Percentiles rank a stretch among this genome's conserved stretches.
phyloP scores from a whole-genome alignment of 1,284 basidiomycete species.

The Mycosarcoma mackinlayi region DNA sequence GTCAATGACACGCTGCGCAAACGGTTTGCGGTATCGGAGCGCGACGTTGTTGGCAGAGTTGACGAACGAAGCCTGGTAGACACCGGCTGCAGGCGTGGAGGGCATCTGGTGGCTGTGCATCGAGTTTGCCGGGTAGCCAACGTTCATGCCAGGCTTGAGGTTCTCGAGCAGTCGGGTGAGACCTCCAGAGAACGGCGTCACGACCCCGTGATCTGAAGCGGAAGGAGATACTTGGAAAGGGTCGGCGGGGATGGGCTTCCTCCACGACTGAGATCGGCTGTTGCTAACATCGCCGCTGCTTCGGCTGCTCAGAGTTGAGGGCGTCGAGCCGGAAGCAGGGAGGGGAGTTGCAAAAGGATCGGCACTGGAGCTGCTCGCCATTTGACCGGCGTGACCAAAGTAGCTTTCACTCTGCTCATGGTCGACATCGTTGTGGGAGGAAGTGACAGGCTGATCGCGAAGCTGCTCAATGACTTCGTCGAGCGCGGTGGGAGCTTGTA shows the following conservation, averaged over 20 bases:
- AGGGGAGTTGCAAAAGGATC: neutral
- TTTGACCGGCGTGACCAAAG: neutral
- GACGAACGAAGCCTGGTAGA: conserved; percentile 13
- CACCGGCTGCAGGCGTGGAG: neutral
- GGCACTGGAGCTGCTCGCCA: neutral
- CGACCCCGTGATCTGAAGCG: neutral
- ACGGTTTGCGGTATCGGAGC: conserved; percentile 16
- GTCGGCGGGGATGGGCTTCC: neutral
- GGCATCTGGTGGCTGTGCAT: neutral
- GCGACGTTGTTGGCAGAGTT: conserved; percentile 9
- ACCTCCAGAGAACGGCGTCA: neutral
- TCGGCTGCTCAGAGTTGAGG: too few species aligned
- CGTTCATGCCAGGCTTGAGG: neutral
- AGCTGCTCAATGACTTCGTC: neutral
- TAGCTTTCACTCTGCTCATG: neutral
- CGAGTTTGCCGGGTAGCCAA: neutral
- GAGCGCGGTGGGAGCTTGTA: neutral
- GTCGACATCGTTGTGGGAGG: neutral
- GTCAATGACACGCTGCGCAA: conserved; percentile 1
- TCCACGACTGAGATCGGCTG: too few species aligned
- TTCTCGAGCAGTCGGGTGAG: neutral
- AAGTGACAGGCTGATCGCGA: neutral
- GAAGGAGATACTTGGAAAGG: neutral
- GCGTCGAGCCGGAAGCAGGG: neutral
- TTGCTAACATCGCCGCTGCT: too few species aligned